Evolutionary conservation across 345 rosid species (phyloP).

Genomic region (Euphorbia peplus): DNA sequence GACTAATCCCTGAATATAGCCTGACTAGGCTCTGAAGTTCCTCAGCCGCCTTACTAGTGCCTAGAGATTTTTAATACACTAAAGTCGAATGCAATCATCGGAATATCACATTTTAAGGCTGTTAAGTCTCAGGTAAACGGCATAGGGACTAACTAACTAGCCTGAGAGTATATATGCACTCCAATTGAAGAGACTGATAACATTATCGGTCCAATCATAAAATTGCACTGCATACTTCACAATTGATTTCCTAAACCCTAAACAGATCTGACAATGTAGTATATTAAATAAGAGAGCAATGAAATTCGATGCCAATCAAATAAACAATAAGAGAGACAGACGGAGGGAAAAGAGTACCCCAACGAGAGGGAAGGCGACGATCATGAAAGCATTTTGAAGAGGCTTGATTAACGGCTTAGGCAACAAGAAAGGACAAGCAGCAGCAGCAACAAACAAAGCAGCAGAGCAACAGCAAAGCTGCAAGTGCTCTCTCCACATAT

Average conservation of each 20-base stretch:
- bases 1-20: too few species aligned
- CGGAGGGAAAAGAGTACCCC: conserved; percentile 49
- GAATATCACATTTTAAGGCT: not conserved
- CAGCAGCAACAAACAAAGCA: conserved; percentile 67
- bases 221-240: not conserved
- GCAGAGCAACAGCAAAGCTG: conserved; percentile 78
- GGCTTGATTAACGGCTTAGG: conserved; percentile 63
- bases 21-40: too few species aligned
- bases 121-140: not conserved
- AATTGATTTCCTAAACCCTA: too few species aligned
- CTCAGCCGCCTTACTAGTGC: too few species aligned
- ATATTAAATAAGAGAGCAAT: not conserved
- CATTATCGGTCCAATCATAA: not conserved
- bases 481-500: conserved; percentile 77
- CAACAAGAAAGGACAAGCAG: conserved; percentile 62
- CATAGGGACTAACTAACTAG: not conserved
- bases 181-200: not conserved
- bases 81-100: too few species aligned
- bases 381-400: conserved; percentile 59
- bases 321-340: too few species aligned
- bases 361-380: conserved; percentile 79
- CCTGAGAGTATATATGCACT: not conserved
- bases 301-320: not conserved
- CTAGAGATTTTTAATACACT: too few species aligned
- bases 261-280: not conserved